phyloP scores from a whole-genome alignment of 2,329 filamentous ascomycete genomes.

The Waltergamsia citrina region DNA sequence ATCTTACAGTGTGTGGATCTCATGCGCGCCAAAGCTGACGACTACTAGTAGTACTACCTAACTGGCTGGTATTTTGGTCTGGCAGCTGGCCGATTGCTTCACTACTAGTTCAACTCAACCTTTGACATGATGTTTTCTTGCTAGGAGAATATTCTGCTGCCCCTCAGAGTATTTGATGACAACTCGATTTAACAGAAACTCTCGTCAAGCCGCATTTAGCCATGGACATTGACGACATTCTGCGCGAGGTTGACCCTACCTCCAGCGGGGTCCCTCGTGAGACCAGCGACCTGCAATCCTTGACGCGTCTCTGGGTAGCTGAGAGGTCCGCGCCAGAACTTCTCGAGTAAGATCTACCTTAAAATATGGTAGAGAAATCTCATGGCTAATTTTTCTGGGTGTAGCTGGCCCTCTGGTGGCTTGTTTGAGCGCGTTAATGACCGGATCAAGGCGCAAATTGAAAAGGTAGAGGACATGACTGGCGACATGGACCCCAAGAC shows the following conservation, averaged over 20 bases:
- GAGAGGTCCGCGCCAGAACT: constrained; percentile 86
- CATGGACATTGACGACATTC: constrained; percentile 77
- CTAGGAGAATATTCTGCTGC: too few relatives aligned
- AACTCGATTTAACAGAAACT: too few relatives aligned
- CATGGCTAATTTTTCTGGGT: neutral
- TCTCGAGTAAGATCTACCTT: constrained; percentile 61
- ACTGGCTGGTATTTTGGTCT: too few relatives aligned
- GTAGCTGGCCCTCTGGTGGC: constrained; percentile 53
- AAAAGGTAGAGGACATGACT: constrained; percentile 66
- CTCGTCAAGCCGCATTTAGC: too few relatives aligned
- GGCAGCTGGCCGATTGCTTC: too few relatives aligned
- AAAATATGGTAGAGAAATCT: too few relatives aligned
- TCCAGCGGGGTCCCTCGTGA: constrained; percentile 44
- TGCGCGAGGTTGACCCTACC: constrained; percentile 60
- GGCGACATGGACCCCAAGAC: constrained; percentile 81
- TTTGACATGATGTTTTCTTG: too few relatives aligned
- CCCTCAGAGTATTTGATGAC: too few relatives aligned
- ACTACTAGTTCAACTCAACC: too few relatives aligned
- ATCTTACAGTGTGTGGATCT: too few relatives aligned
- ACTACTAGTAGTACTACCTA: too few relatives aligned
- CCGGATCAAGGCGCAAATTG: constrained; percentile 60
- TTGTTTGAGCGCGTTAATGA: constrained; percentile 77
- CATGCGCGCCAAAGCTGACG: too few relatives aligned
- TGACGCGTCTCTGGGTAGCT: constrained; percentile 89
- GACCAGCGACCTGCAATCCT: constrained; percentile 70